Evolutionary conservation across 139 green algal genomes (phyloP).

Genomic region (Ulvella scutata): DNA sequence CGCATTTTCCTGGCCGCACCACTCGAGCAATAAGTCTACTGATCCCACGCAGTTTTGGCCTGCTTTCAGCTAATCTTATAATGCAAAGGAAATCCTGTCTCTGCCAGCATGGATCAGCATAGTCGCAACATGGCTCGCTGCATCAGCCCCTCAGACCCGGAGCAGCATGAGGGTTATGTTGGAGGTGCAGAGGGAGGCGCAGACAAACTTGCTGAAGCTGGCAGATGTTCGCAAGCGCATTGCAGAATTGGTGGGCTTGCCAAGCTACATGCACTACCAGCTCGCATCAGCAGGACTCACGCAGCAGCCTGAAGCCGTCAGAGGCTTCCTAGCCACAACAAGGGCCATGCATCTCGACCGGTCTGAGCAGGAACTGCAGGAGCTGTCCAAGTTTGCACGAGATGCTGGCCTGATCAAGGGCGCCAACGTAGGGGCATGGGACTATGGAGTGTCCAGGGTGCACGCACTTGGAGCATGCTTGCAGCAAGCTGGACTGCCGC

Average conservation of each 20-base stretch:
- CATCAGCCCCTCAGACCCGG: background rate
- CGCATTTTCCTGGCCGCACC: too few species aligned
- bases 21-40: too few species aligned
- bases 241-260: background rate
- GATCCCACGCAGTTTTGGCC: too few species aligned
- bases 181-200: background rate
- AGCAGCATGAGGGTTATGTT: background rate
- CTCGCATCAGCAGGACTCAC: background rate
- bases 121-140: background rate
- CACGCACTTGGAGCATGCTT: background rate
- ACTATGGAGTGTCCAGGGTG: background rate
- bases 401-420: background rate
- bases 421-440: background rate
- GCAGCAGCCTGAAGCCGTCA: background rate
- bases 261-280: constrained; percentile 2
- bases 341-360: background rate
- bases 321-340: background rate
- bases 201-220: background rate
- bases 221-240: background rate
- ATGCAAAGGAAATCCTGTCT: too few species aligned
- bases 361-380: background rate
- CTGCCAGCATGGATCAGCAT: background rate
- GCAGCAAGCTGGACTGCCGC: background rate
- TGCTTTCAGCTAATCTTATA: too few species aligned
- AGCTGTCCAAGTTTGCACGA: background rate